phyloP scores from a whole-genome alignment of 2,329 filamentous ascomycete genomes.

The Echinosphaeria canescens region DNA sequence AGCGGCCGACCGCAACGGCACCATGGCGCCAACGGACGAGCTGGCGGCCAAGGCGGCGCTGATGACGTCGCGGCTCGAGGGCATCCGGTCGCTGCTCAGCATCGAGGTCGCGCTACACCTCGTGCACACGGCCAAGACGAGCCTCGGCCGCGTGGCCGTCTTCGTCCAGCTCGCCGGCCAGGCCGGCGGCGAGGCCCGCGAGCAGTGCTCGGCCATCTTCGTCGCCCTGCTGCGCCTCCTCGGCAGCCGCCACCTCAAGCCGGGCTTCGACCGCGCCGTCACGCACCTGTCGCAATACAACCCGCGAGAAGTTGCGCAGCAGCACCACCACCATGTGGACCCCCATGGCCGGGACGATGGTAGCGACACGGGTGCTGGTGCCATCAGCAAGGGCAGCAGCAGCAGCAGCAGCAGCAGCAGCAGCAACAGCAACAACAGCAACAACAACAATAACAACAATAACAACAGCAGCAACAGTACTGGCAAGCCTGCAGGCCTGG shows the following conservation, averaged over 20 bases:
- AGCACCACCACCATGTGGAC: constrained; percentile 17
- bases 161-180: constrained; percentile 67
- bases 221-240: constrained; percentile 66
- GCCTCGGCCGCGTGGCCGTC: constrained; percentile 64
- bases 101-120: constrained; percentile 85
- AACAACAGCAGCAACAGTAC: too few species aligned
- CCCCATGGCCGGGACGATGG: too few species aligned
- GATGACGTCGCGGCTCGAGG: constrained; percentile 86
- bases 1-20: constrained; percentile 14
- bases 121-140: constrained; percentile 73
- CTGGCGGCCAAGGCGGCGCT: constrained; percentile 93
- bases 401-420: too few species aligned
- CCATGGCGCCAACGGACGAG: constrained; percentile 62
- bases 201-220: constrained; percentile 82
- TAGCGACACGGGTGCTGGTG: too few species aligned
- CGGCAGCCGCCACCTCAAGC: constrained; percentile 68
- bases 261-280: constrained; percentile 87
- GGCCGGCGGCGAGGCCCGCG: constrained; percentile 60
- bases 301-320: constrained; percentile 58
- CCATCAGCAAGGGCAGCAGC: neutral
- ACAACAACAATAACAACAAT: too few species aligned
- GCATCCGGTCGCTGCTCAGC: constrained; percentile 86
- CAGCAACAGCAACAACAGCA: too few species aligned
- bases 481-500: constrained; percentile 64
- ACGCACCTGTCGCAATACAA: constrained; percentile 82